Conservation (phyloP, 2,329 filamentous ascomycete species). For the Pseudocercospora fuligena region DNA sequence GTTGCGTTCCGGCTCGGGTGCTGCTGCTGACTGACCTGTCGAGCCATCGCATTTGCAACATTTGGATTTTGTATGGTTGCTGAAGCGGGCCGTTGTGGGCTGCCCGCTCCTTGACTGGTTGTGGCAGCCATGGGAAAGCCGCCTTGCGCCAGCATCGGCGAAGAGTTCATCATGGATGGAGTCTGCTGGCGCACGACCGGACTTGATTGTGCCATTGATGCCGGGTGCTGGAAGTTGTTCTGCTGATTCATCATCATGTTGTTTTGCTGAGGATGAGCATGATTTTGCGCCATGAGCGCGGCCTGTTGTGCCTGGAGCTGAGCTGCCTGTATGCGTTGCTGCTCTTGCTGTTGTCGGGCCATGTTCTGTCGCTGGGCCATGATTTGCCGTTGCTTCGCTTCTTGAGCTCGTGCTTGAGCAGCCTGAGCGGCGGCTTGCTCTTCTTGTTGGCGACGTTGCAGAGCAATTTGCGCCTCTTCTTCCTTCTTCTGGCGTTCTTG, state of each 20-base stretch:
- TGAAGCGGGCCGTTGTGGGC: slow-evolving; percentile 69
- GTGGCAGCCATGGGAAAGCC: slow-evolving; percentile 61
- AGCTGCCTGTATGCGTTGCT: slow-evolving; percentile 37
- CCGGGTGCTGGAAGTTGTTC: slow-evolving; percentile 54
- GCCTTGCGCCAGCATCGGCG: slow-evolving; percentile 48
- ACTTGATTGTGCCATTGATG: slow-evolving; percentile 60
- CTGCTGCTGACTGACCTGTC: slow-evolving; percentile 46
- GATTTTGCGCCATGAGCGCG: slow-evolving; percentile 33
- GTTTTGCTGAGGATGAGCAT: slow-evolving; percentile 48
- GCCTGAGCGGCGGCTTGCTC: slow-evolving; percentile 51
- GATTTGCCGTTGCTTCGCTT: slow-evolving; percentile 52
- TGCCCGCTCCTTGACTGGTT: slow-evolving; percentile 68
- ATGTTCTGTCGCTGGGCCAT: slow-evolving; percentile 46
- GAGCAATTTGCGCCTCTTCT: slow-evolving; percentile 59
- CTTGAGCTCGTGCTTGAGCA: slow-evolving; percentile 54
- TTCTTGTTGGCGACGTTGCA: slow-evolving; percentile 43
- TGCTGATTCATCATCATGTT: slow-evolving; percentile 43
- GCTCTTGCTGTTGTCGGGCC: slow-evolving; percentile 34
- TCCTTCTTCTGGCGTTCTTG: slow-evolving; percentile 63
- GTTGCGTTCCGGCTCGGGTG: slow-evolving; percentile 42
- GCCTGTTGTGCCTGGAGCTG: slow-evolving; percentile 31
- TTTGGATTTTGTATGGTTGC: slow-evolving; percentile 56
- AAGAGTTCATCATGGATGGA: slow-evolving; percentile 51
- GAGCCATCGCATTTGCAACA: slow-evolving; percentile 38
- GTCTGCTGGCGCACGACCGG: slow-evolving; percentile 58